These are phyloP conservation scores for Beauveria australis DNA, from an alignment of 2,329 filamentous ascomycete species.

Conservation along the genomic window DNA sequence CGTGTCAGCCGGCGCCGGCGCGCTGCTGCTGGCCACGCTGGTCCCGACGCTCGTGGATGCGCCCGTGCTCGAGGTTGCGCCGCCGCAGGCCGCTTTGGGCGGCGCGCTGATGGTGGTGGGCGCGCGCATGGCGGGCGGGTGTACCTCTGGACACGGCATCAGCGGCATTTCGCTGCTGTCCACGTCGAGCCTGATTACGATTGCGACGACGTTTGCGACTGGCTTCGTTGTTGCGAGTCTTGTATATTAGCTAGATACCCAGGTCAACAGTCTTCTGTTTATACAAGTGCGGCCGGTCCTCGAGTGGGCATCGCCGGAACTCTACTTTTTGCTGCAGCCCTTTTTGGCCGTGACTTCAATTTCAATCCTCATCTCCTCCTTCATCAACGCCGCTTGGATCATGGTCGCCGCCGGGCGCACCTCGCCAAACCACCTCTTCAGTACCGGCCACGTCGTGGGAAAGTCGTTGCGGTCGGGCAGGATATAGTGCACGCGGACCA, in stretches of 20 bases:
- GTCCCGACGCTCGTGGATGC: slow-evolving; percentile 23
- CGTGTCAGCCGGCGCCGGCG: slow-evolving; percentile 40
- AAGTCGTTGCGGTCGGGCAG: slow-evolving; percentile 41
- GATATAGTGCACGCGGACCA: slow-evolving; percentile 46
- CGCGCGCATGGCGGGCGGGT: slow-evolving; percentile 55
- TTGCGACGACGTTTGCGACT: slow-evolving; percentile 47
- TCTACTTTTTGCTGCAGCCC: slow-evolving; percentile 12
- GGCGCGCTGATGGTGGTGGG: slow-evolving; percentile 53
- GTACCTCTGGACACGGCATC: slow-evolving; percentile 62
- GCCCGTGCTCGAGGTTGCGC: slow-evolving; percentile 24
- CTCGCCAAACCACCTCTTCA: slow-evolving; percentile 40
- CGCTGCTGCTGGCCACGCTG: slow-evolving; percentile 28
- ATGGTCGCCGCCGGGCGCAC: slow-evolving; percentile 47
- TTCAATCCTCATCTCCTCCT: slow-evolving; percentile 39
- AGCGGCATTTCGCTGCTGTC: slow-evolving; percentile 57
- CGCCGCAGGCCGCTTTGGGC: slow-evolving; percentile 38
- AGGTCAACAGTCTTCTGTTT: too few relatives aligned
- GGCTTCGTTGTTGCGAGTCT: slow-evolving; percentile 27
- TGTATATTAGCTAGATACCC: slow-evolving; percentile 13
- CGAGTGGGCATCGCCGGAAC: not conserved
- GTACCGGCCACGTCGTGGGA: slow-evolving; percentile 38
- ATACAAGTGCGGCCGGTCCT: too few relatives aligned
- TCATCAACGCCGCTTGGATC: slow-evolving; percentile 42
- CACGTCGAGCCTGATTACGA: slow-evolving; percentile 53
- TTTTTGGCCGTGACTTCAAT: slow-evolving; percentile 35